A percentile compares a stretch with the other conserved stretches of the same genome.
phyloP scores from a whole-genome alignment of 495 filamentous ascomycete species.

The Parmelia sp. region DNA sequence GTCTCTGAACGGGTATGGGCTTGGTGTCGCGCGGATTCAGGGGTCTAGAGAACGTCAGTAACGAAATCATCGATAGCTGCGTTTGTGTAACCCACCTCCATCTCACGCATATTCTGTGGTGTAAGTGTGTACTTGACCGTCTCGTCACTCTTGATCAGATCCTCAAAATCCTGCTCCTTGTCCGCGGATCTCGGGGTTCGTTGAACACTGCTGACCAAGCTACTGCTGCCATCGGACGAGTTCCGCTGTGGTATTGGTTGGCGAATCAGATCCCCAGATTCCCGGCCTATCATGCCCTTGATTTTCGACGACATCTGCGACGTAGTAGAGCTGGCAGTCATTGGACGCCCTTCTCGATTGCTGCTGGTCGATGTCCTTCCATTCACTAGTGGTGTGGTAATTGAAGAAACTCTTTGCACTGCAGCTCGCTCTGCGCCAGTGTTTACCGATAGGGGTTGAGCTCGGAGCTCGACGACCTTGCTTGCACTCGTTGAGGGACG shows the following conservation, averaged over 20 bases:
- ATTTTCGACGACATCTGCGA: constrained; percentile 49
- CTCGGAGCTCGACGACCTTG: constrained; percentile 15
- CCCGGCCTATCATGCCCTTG: constrained; percentile 47
- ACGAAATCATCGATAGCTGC: background rate
- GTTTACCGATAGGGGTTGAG: constrained; percentile 16
- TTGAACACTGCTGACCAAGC: constrained; percentile 27
- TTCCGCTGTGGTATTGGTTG: constrained; percentile 36
- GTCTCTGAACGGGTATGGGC: constrained; percentile 32
- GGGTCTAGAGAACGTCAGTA: constrained; percentile 29
- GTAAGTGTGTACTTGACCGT: constrained; percentile 93
- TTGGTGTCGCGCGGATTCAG: constrained; percentile 37
- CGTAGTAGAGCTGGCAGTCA: constrained; percentile 48
- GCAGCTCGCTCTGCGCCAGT: constrained; percentile 40
- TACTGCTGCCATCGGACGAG: constrained; percentile 44
- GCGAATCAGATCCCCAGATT: constrained; percentile 35
- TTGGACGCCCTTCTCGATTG: constrained; percentile 44
- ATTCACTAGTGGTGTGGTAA: constrained; percentile 30
- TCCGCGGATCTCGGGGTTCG: constrained; percentile 38
- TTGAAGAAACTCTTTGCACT: constrained; percentile 45
- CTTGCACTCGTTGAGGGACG: background rate
- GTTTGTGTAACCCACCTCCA: constrained; percentile 55
- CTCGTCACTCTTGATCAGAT: constrained; percentile 81
- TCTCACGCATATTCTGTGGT: constrained; percentile 78
- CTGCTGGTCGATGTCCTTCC: constrained; percentile 43
- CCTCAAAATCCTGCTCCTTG: constrained; percentile 62